Evolutionary conservation across 169 alveolate genomes (phyloP).

Genomic region (Cryptosporidium felis): DNA sequence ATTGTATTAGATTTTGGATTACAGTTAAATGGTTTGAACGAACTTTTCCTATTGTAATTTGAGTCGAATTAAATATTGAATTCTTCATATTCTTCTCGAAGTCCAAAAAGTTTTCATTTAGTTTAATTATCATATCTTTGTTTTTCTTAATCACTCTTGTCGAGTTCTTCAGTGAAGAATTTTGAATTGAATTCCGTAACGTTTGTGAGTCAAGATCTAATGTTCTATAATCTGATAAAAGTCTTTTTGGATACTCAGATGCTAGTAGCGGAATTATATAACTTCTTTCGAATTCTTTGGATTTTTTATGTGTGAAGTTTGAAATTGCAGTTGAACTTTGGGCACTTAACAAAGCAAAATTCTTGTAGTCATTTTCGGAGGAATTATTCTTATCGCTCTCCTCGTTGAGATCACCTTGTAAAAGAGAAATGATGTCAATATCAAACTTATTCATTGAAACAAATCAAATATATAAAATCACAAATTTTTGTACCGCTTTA

Average conservation of each 20-base stretch:
- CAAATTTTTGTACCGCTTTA: neutral
- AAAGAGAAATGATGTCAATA: slow-evolving; percentile 19
- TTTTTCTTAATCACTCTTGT: slow-evolving; percentile 22
- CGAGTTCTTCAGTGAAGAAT: slow-evolving; percentile 7
- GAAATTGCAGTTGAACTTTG: too few relatives aligned
- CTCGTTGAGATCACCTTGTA: neutral
- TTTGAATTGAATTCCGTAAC: neutral
- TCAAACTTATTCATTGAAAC: slow-evolving; percentile 37
- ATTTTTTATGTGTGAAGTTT: too few relatives aligned
- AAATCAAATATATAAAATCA: neutral
- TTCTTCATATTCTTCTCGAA: neutral
- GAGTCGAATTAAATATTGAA: neutral
- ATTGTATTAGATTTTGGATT: neutral
- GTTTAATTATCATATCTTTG: neutral
- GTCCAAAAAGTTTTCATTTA: neutral
- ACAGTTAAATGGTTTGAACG: neutral
- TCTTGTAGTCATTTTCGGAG: neutral
- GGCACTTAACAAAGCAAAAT: neutral
- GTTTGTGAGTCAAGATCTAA: slow-evolving; percentile 5
- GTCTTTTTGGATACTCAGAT: slow-evolving; percentile 28
- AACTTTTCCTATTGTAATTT: neutral
- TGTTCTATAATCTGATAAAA: slow-evolving; percentile 3
- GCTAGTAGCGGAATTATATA: slow-evolving; percentile 30
- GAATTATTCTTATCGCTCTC: neutral
- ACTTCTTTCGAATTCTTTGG: too few relatives aligned